Percentiles rank a stretch among this genome's conserved stretches.
Conservation (phyloP, 306 rosid species). For the Canavalia gladiata region DNA sequence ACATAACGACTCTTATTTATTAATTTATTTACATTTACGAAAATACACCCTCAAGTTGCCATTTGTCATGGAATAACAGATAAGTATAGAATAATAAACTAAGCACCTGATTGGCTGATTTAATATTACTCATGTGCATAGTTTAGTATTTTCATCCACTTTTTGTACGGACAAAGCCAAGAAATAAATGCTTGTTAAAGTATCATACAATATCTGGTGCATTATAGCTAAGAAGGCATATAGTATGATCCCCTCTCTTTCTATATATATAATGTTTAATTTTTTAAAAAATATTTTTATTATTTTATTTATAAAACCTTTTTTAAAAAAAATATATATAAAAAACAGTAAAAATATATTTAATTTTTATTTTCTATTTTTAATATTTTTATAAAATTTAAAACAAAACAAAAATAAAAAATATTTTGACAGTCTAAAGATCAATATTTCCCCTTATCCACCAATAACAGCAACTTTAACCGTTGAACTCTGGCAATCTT, state of each 20-base stretch:
- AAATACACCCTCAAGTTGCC: not conserved
- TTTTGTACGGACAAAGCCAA: conserved; percentile 1
- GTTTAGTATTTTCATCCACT: not conserved
- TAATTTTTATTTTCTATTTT: no score
- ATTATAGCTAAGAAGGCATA: not conserved
- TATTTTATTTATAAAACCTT: no score
- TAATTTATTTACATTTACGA: not conserved
- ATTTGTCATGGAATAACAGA: not conserved
- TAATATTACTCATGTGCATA: no score
- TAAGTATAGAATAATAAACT: not conserved
- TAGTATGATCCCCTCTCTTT: not conserved
- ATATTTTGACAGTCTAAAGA: no score
- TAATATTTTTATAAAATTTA: no score
- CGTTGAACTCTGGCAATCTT: not conserved
- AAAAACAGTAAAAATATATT: no score
- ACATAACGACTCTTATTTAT: no score
- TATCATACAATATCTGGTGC: not conserved
- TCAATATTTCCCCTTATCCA: not conserved
- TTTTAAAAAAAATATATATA: no score
- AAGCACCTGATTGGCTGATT: no score
- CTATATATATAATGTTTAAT: no score
- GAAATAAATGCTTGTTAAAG: not conserved
- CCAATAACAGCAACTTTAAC: not conserved
- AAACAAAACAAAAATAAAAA: no score
- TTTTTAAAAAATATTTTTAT: no score